Evolutionary conservation across 192 early-diverging fungal genomes (phyloP).

Genomic region (Ambispora gerdemannii): DNA sequence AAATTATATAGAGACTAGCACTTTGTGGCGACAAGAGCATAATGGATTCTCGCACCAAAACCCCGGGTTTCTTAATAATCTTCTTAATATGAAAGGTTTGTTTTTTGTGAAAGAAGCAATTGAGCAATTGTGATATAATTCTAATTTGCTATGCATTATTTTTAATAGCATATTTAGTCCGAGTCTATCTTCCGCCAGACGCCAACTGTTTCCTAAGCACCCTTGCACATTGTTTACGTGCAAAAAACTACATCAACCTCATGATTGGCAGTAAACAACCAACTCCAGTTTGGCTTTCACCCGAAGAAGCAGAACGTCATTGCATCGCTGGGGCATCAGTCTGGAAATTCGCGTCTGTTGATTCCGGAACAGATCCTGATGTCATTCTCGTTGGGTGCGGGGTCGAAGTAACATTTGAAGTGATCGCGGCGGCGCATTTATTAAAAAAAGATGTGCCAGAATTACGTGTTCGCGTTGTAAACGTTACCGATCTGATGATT

Average conservation of each 20-base stretch:
- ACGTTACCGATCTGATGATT: constrained; percentile 47
- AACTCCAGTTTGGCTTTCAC: constrained; percentile 37
- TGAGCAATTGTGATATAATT: too few relatives aligned
- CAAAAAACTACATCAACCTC: constrained; percentile 45
- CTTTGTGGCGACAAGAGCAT: constrained; percentile 49
- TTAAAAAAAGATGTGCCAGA: constrained; percentile 38
- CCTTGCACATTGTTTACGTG: constrained; percentile 38
- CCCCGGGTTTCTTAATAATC: constrained; percentile 42
- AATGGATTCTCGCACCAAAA: constrained; percentile 51
- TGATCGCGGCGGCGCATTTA: constrained; percentile 40
- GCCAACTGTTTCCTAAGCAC: constrained; percentile 41
- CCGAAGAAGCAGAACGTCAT: constrained; percentile 42
- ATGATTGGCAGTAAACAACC: constrained; percentile 44
- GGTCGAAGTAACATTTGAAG: constrained; percentile 42
- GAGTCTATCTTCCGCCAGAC: constrained; percentile 45
- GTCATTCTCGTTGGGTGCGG: constrained; percentile 47
- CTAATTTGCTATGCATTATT: too few relatives aligned
- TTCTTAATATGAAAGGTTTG: constrained; percentile 42
- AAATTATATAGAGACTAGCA: constrained; percentile 44
- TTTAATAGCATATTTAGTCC: too few relatives aligned
- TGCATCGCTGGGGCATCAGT: constrained; percentile 42
- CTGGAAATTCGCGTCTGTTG: constrained; percentile 35
- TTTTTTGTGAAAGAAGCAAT: too few relatives aligned
- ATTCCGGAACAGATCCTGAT: constrained; percentile 41
- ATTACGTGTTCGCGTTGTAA: constrained; percentile 42